Conservation (phyloP, 768 basidiomycete species). For the Collybia sordida region DNA sequence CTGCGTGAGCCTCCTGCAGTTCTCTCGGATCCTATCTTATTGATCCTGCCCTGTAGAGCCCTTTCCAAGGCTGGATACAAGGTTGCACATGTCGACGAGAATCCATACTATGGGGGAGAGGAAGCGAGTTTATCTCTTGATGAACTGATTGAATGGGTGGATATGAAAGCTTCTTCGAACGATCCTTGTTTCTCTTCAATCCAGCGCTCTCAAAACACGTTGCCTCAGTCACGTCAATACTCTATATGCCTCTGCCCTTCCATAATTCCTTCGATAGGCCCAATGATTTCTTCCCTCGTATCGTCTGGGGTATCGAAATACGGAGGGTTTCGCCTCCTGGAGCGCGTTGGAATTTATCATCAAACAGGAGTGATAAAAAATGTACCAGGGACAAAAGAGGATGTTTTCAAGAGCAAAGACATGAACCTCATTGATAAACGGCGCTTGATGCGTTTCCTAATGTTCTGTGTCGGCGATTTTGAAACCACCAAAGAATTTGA, state of each 20-base stretch:
- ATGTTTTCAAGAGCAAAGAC: conserved; percentile 83
- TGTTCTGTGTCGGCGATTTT: conserved; percentile 77
- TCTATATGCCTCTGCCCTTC: conserved; percentile 84
- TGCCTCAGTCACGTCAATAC: conserved; percentile 70
- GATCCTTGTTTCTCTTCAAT: conserved; percentile 39
- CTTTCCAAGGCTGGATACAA: conserved; percentile 86
- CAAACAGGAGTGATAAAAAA: conserved; percentile 44
- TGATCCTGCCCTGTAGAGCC: conserved; percentile 49
- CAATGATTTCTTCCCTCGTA: conserved; percentile 76
- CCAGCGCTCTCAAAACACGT: conserved; percentile 39
- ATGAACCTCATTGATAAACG: conserved; percentile 84
- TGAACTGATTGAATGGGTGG: conserved; percentile 75
- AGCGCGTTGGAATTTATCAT: conserved; percentile 62
- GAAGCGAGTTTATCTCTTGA: conserved; percentile 82
- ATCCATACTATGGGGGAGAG: conserved; percentile 81
- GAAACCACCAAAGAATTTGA: conserved; percentile 60
- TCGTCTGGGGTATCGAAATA: conserved; percentile 86
- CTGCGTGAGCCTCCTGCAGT: conserved; percentile 69
- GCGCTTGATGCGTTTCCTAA: conserved; percentile 87
- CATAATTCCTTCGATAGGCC: conserved; percentile 76
- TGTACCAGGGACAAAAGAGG: conserved; percentile 91
- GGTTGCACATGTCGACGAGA: conserved; percentile 85
- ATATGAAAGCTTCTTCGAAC: conserved; percentile 27
- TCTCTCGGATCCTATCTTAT: conserved; percentile 5
- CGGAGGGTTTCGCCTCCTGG: conserved; percentile 86